A percentile compares a stretch with the other conserved stretches of the same genome.
phyloP scores from a whole-genome alignment of 805 yeast species.

The Pichia exigua region DNA sequence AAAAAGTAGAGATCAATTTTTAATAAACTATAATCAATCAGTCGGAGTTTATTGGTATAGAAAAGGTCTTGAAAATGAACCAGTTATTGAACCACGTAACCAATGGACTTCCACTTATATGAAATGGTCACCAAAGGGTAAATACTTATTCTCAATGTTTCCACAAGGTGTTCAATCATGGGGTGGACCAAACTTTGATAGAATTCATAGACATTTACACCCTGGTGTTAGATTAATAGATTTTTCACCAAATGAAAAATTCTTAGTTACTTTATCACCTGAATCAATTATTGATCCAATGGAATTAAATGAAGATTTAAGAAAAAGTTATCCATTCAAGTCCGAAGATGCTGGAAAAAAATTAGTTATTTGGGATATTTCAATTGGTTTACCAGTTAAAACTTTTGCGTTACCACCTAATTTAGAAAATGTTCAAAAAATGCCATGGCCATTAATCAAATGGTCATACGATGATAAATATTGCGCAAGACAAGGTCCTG shows the following conservation, averaged over 20 bases:
- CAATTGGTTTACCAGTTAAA: constrained; percentile 74
- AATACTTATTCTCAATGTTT: constrained; percentile 78
- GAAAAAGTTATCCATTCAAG: constrained; percentile 71
- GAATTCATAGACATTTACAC: constrained; percentile 73
- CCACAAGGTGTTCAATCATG: constrained; percentile 93
- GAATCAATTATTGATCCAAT: constrained; percentile 71
- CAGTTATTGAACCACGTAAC: constrained; percentile 67
- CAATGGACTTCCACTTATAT: constrained; percentile 86
- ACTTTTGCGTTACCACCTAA: constrained; percentile 85
- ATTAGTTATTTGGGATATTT: constrained; percentile 86
- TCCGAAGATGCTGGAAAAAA: constrained; percentile 88
- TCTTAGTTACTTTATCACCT: constrained; percentile 82
- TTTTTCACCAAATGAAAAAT: constrained; percentile 88
- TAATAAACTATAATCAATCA: constrained; percentile 67
- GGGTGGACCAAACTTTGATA: constrained; percentile 81
- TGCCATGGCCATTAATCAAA: constrained; percentile 93
- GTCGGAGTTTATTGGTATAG: constrained; percentile 87
- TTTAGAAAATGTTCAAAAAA: constrained; percentile 54
- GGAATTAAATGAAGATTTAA: constrained; percentile 47
- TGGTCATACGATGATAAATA: constrained; percentile 92
- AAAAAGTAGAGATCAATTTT: constrained; percentile 83
- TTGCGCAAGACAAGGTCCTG: constrained; percentile 93
- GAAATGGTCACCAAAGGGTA: constrained; percentile 90
- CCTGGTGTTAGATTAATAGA: constrained; percentile 85
- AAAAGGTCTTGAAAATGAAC: constrained; percentile 61